Percentiles rank a stretch among this genome's conserved stretches.
Conservation (phyloP, 2,329 filamentous ascomycete genomes). For the Monosporascus sp. region DNA sequence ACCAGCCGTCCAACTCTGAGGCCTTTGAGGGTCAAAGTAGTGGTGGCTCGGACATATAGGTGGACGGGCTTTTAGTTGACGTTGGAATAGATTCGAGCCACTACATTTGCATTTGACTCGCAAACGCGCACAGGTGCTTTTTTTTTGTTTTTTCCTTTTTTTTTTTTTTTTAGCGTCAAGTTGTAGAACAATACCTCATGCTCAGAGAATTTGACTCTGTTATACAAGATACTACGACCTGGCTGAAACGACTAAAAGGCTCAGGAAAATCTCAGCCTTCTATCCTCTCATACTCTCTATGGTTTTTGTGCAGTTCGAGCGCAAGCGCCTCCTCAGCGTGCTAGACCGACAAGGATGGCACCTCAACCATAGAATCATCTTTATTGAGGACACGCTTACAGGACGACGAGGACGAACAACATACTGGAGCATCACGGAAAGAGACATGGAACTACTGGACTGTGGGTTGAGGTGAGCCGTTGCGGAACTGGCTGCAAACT, state of each 20-base stretch:
- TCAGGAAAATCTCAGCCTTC: constrained; percentile 1
- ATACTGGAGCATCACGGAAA: constrained; percentile 3
- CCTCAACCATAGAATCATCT: constrained; percentile 8
- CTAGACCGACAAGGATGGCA: constrained; percentile 2
- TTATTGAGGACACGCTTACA: constrained; percentile 9
- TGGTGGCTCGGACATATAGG: too few species aligned
- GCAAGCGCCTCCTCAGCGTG: constrained; percentile 7
- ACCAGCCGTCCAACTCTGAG: too few species aligned
- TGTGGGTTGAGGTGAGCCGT: constrained; percentile 11
- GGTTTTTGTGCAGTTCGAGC: constrained; percentile 14
- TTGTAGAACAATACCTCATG: too few species aligned
- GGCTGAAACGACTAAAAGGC: constrained; percentile 1
- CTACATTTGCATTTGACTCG: too few species aligned
- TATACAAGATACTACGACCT: not conserved
- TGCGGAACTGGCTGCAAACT: constrained; percentile 14
- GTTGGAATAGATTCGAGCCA: too few species aligned
- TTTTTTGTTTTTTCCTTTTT: too few species aligned
- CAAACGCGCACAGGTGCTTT: too few species aligned
- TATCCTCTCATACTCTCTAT: constrained; percentile 16
- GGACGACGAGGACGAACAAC: too few species aligned
- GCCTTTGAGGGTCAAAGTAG: too few species aligned
- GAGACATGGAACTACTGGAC: constrained; percentile 9
- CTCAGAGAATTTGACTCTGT: too few species aligned
- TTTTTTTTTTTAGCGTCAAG: too few species aligned
- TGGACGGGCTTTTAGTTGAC: too few species aligned